A percentile compares a stretch with the other conserved stretches of the same genome.
Conservation (phyloP, 2,329 filamentous ascomycete genomes). For the Leptosphaerulina australis region DNA sequence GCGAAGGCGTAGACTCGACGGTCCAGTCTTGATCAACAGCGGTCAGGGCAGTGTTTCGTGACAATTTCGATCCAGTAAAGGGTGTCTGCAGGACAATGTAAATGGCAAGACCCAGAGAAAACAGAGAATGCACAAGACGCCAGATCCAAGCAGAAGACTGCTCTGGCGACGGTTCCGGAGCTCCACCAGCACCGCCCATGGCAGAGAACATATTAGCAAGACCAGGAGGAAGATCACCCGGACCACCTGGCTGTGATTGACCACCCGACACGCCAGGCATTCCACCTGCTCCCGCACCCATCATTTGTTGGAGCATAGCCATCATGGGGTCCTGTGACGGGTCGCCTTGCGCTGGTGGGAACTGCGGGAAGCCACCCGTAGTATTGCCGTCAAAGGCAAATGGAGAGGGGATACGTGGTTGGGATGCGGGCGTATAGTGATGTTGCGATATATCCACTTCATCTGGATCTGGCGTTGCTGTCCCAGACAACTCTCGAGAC, state of each 20-base stretch:
- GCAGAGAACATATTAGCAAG: conserved; percentile 53
- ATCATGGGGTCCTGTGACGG: conserved; percentile 68
- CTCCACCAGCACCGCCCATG: conserved; percentile 49
- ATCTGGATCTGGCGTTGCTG: conserved; percentile 63
- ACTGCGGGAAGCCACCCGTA: conserved; percentile 26
- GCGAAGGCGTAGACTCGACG: conserved; percentile 44
- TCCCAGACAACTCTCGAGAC: conserved; percentile 30
- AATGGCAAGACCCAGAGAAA: conserved; percentile 71
- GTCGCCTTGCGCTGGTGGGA: conserved; percentile 26
- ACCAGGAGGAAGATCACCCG: conserved; percentile 48
- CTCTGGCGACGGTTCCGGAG: conserved; percentile 44
- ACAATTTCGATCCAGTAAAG: conserved; percentile 69
- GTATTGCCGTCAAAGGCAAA: conserved; percentile 40
- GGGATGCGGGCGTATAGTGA: conserved; percentile 64
- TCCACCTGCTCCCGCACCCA: conserved; percentile 55
- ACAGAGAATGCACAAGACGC: conserved; percentile 74
- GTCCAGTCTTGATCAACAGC: conserved; percentile 41
- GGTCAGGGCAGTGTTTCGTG: conserved; percentile 61
- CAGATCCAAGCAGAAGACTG: conserved; percentile 63
- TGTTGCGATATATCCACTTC: conserved; percentile 82
- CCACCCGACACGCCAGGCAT: conserved; percentile 42
- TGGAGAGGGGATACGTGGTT: conserved; percentile 48
- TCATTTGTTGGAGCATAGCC: conserved; percentile 77
- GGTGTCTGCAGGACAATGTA: conserved; percentile 72
- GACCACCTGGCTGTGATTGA: conserved; percentile 30